phyloP scores from a whole-genome alignment of 495 filamentous ascomycete genomes.

The Physcia stellaris region DNA sequence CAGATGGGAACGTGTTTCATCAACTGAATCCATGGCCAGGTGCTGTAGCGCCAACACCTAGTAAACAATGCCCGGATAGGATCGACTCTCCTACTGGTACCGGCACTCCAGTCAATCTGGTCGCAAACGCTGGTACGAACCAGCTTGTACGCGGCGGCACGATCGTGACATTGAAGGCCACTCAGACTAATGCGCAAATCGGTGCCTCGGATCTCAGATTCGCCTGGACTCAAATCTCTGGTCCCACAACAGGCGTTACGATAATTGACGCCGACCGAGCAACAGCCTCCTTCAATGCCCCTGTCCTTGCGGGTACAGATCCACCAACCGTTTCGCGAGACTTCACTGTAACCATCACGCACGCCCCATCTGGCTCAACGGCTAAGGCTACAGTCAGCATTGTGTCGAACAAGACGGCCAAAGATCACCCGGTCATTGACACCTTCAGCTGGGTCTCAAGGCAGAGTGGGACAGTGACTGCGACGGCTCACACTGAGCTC shows the following conservation, averaged over 20 bases:
- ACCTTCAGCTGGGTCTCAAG: background rate
- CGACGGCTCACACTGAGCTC: no score
- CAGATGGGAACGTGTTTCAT: background rate
- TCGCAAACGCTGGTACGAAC: background rate
- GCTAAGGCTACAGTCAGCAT: background rate
- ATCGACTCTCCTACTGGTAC: background rate
- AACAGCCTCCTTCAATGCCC: background rate
- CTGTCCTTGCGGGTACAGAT: background rate
- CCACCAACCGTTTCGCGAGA: background rate
- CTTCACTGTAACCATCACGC: background rate
- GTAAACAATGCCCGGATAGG: background rate
- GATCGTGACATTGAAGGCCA: background rate
- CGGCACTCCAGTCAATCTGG: background rate
- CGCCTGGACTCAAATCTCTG: background rate
- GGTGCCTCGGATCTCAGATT: background rate
- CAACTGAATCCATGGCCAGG: background rate
- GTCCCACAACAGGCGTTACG: background rate
- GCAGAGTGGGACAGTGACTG: background rate
- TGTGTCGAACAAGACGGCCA: background rate
- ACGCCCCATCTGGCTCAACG: background rate
- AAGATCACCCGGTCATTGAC: background rate
- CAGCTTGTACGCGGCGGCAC: background rate
- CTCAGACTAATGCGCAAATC: background rate
- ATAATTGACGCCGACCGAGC: background rate
- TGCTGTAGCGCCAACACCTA: background rate